Base-by-base conservation (phyloP, 2,329 filamentous ascomycete species). In the Fusarium gaditjirri region DNA sequence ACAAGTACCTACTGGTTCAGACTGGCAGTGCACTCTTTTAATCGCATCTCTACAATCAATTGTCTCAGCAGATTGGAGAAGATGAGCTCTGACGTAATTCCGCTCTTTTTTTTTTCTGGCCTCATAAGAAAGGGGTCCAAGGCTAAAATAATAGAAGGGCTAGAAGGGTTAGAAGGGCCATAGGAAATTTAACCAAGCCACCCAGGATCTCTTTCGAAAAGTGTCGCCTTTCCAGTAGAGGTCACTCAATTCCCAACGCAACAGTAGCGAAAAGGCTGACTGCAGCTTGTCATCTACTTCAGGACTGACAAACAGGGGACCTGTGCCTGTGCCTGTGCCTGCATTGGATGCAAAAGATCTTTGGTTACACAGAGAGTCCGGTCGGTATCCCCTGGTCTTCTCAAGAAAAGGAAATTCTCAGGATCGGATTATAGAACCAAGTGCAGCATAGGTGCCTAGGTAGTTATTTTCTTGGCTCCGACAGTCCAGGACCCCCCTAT, bases 51-150 rank as follows among this genome's bases (percentile, higher is more conserved):
- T 33, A 52, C 59, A 47, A 41, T 59, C 57, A 19, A 56, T 16
- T 61, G 54, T 69, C 58, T 59, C 41, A 38, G 64, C 31, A 54
- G 21, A 50, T 39, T 50, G 53, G 31, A 35, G 54, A 16, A 58
- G 54, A 67, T 62, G 19, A 38, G 39, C 27, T 61, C 65, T 72
- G 70, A 72, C 70, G 70, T 73, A 70, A 70, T 73, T 61, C 38
- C 46, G n/a, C 29, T 17, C 27, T 43, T 33, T 36, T 56, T 52
- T 35, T 13, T 10, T 50, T 17, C 25, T 58, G 25, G 42, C 29
- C 29, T 31, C 25, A 29, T 31, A 7, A 31, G 39, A 65, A 49
- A 58, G 65, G 65, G 59, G 66, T 52, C 66, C 66, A 69, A 52
- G 41, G 31, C 58, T 69, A 43, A 58, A 35, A 23, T 8, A n/a